Percentiles rank a stretch among this genome's conserved stretches.
Evolutionary conservation across 2,329 filamentous ascomycete species (phyloP).

Genomic region (Arthrobotrys conoides): DNA sequence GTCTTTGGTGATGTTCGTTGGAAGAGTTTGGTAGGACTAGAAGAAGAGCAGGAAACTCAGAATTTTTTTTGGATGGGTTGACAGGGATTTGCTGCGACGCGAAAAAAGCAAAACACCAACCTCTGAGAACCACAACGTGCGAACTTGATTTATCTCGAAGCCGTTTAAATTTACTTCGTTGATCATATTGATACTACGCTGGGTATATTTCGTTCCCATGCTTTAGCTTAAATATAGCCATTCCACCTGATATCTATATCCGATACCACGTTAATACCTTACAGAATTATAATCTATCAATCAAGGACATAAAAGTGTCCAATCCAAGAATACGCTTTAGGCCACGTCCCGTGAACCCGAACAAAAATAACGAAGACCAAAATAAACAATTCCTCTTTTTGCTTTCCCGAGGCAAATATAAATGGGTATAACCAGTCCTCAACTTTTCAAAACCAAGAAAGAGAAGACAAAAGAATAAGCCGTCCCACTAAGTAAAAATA

Average conservation of each 20-base stretch:
- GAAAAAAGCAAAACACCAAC: constrained; percentile 50
- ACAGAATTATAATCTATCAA: constrained; percentile 19
- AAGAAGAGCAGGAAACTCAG: constrained; percentile 6
- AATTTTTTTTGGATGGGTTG: constrained; percentile 42
- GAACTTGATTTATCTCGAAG: not conserved
- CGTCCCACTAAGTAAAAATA: not conserved
- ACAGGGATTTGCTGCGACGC: constrained; percentile 56
- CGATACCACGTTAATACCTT: constrained; percentile 4
- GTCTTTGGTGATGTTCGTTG: not conserved
- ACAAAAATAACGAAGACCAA: not conserved
- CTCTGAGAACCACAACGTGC: not conserved
- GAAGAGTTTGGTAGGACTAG: not conserved
- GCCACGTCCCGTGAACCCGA: not conserved
- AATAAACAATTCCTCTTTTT: not conserved
- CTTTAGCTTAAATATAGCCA: not conserved
- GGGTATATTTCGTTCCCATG: no score
- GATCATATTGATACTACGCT: no score
- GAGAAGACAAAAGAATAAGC: not conserved
- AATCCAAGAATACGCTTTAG: not conserved
- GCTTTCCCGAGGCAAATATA: not conserved
- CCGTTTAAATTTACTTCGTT: no score
- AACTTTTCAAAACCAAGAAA: constrained; percentile 14
- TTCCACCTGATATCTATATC: not conserved
- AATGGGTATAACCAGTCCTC: constrained; percentile 24
- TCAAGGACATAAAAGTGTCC: not conserved